A percentile compares a stretch with the other conserved stretches of the same genome.
Conservation (phyloP, 768 basidiomycete species). For the Mycena capillaripes region DNA sequence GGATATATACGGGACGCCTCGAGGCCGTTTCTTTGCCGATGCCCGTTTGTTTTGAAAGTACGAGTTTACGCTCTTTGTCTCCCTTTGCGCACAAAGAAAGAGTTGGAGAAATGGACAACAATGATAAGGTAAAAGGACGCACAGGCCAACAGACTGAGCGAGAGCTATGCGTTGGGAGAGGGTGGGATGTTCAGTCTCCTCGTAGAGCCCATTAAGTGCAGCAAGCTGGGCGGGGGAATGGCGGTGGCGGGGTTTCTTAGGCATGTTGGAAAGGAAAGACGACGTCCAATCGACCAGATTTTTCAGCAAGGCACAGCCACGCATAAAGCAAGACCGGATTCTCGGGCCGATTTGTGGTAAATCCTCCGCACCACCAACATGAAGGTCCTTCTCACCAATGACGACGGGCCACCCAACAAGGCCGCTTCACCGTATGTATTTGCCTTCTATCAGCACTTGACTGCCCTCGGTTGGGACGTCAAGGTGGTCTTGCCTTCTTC, state of each 20-base stretch:
- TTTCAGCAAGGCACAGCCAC: no score
- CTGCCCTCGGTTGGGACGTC: conserved; percentile 58
- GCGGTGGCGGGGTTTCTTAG: conserved; percentile 67
- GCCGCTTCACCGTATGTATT: conserved; percentile 82
- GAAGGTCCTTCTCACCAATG: conserved; percentile 66
- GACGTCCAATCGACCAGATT: no score
- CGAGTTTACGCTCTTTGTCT: conserved; percentile 87
- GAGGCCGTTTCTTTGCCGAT: conserved; percentile 80
- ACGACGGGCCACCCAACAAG: conserved; percentile 83
- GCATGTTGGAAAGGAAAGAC: neutral
- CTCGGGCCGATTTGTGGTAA: no score
- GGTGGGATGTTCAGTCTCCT: conserved; percentile 80
- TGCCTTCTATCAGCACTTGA: conserved; percentile 74
- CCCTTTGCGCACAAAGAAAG: conserved; percentile 58
- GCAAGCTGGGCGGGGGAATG: conserved; percentile 80
- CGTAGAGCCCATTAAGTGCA: conserved; percentile 84
- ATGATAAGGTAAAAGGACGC: conserved; percentile 46
- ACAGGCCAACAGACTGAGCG: conserved; percentile 84
- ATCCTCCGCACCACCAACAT: no score
- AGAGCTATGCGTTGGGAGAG: conserved; percentile 76
- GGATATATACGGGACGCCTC: conserved; percentile 30
- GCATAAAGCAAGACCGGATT: no score
- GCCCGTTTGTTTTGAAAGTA: conserved; percentile 93
- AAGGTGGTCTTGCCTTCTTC: conserved; percentile 78
- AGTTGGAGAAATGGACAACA: conserved; percentile 24